phyloP scores from a whole-genome alignment of 768 basidiomycete genomes.

The Mycena crocata region DNA sequence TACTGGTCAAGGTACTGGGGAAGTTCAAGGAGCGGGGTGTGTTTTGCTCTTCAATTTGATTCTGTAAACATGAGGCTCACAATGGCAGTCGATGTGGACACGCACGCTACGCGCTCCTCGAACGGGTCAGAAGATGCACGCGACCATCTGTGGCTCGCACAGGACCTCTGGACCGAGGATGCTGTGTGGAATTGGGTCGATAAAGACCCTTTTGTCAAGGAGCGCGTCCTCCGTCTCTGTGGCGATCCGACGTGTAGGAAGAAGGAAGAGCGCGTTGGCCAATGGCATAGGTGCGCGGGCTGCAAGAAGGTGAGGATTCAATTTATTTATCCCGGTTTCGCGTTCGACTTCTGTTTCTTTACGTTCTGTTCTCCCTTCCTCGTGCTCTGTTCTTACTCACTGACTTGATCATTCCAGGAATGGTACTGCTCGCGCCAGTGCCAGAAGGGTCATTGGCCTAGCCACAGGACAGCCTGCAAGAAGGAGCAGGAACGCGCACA shows the following conservation, averaged over 20 bases:
- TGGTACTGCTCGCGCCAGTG: constrained; percentile 22
- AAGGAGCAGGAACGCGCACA: no score
- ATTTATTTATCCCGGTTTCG: no score
- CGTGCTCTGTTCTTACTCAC: no score
- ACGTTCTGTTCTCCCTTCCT: no score
- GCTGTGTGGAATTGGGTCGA: constrained; percentile 59
- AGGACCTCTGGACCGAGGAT: constrained; percentile 57
- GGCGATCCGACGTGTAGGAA: constrained; percentile 43
- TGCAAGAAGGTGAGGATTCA: constrained; percentile 15
- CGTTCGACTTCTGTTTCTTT: no score
- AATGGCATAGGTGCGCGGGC: constrained; percentile 38
- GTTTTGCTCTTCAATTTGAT: constrained; percentile 14
- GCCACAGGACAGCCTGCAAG: constrained; percentile 9
- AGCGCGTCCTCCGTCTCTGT: constrained; percentile 48
- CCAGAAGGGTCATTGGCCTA: constrained; percentile 14
- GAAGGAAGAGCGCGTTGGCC: constrained; percentile 45
- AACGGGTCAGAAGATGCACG: constrained; percentile 59
- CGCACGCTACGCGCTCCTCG: constrained; percentile 34
- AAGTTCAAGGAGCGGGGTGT: constrained; percentile 50
- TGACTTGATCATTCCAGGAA: not conserved
- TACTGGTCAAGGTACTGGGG: constrained; percentile 54
- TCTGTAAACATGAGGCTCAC: not conserved
- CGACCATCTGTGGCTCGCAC: constrained; percentile 58
- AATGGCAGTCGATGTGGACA: constrained; percentile 45
- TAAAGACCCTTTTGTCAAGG: constrained; percentile 46